Evolutionary conservation across 176 grass and related monocot species (phyloP).

Genomic region (Saccharum officinarum): DNA sequence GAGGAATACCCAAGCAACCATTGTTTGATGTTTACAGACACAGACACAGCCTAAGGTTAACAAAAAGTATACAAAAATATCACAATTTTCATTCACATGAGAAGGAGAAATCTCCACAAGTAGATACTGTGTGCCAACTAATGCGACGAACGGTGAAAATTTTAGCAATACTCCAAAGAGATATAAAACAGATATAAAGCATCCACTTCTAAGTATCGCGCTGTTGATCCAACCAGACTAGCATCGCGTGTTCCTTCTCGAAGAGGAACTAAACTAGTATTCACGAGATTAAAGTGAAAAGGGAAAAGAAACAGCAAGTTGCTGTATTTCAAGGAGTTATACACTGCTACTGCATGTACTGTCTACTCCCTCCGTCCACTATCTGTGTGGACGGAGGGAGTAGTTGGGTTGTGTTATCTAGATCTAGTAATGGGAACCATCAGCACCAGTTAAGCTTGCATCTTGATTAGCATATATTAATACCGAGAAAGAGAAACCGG

Average conservation of each 20-base stretch:
- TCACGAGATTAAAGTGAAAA: not conserved
- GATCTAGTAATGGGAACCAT: constrained; percentile 3
- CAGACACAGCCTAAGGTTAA: not conserved
- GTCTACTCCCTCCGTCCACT: not conserved
- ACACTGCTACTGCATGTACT: constrained; percentile 42
- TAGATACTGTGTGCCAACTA: not conserved
- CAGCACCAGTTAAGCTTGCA: not conserved
- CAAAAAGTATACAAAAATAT: not conserved
- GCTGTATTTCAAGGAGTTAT: constrained; percentile 4
- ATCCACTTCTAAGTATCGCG: not conserved
- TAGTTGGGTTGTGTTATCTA: not conserved
- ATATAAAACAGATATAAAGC: not conserved
- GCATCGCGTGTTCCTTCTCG: not conserved
- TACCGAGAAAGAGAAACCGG: constrained; percentile 2
- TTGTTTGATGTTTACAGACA: not conserved
- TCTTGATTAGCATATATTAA: not conserved
- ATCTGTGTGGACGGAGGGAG: too few relatives aligned
- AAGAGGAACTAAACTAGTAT: not conserved
- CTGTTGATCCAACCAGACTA: not conserved
- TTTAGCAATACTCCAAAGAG: not conserved
- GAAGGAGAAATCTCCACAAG: not conserved
- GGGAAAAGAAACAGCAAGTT: not conserved
- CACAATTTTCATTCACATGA: not conserved
- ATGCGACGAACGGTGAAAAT: not conserved
- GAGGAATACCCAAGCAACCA: constrained; percentile 1